phyloP scores from a whole-genome alignment of 1,284 basidiomycete species.

The Fomitopsis betulina region DNA sequence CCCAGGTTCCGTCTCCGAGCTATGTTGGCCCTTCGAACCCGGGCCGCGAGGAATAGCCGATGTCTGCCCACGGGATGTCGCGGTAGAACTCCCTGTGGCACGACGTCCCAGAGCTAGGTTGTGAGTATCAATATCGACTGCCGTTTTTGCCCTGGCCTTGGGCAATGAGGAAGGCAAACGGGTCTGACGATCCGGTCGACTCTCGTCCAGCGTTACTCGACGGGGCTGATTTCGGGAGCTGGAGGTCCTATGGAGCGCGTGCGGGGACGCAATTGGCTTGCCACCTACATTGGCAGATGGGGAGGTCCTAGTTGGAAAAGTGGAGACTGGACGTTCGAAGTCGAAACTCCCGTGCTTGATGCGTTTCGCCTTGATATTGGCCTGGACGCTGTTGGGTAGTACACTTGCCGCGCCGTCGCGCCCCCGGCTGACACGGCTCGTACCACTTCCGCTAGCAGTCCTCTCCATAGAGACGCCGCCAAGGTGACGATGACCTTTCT shows the following conservation, averaged over 20 bases:
- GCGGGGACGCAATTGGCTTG: conserved; percentile 8
- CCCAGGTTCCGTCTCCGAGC: conserved; percentile 16
- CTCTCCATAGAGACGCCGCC: conserved; percentile 24
- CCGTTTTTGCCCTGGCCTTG: conserved; percentile 5
- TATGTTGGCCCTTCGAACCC: conserved; percentile 1
- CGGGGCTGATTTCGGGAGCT: conserved; percentile 12
- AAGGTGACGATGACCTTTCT: conserved; percentile 17
- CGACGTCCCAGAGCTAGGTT: conserved; percentile 11
- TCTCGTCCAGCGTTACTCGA: conserved; percentile 7
- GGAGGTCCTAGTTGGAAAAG: conserved; percentile 12
- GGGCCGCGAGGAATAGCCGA: conserved; percentile 1
- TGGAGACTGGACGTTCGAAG: conserved; percentile 49
- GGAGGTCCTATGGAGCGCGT: conserved; percentile 15
- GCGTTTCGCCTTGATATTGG: conserved; percentile 28
- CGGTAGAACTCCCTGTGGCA: conserved; percentile 12
- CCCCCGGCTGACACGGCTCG: conserved; percentile 21
- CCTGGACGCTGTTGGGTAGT: conserved; percentile 4
- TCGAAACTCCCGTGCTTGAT: conserved; percentile 66
- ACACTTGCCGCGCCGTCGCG: conserved; percentile 18
- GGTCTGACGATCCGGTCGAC: not conserved
- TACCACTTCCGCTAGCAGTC: conserved; percentile 22
- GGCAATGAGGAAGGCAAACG: not conserved
- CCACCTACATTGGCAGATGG: conserved; percentile 17
- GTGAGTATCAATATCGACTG: conserved; percentile 15
- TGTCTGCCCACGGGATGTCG: conserved; percentile 6